phyloP scores from a whole-genome alignment of 352 stramenopile genomes.

The Globisporangium mamillatum region DNA sequence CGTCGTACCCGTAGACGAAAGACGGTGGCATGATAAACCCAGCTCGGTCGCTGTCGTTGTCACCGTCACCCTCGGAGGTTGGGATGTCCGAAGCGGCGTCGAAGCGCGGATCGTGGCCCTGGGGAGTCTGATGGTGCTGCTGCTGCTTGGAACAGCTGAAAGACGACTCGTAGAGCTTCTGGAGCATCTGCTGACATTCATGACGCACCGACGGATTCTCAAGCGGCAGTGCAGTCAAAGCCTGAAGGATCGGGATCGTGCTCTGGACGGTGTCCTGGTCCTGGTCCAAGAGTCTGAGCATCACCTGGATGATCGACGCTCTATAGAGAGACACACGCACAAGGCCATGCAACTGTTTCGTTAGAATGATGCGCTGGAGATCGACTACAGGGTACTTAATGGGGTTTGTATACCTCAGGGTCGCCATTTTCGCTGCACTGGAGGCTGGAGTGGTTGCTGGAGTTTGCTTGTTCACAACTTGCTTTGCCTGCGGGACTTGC shows the following conservation, averaged over 20 bases:
- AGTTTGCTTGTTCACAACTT: neutral
- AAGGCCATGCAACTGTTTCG: neutral
- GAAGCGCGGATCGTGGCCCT: slow-evolving; percentile 4
- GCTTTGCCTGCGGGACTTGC: neutral
- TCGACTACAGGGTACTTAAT: neutral
- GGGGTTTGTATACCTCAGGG: neutral
- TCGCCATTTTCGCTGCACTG: slow-evolving; percentile 5
- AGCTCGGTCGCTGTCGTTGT: neutral
- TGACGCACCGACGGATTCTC: slow-evolving; percentile 33
- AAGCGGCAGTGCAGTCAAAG: slow-evolving; percentile 38
- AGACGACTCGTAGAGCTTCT: slow-evolving; percentile 22
- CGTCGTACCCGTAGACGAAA: slow-evolving; percentile 19
- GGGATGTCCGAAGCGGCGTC: slow-evolving; percentile 16
- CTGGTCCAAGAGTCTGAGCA: slow-evolving; percentile 58
- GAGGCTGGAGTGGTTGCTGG: neutral
- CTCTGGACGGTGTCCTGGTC: slow-evolving; percentile 42
- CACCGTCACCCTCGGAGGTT: slow-evolving; percentile 11
- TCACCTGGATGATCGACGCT: slow-evolving; percentile 51
- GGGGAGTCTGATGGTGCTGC: neutral
- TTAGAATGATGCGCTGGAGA: neutral
- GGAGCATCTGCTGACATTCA: slow-evolving; percentile 40
- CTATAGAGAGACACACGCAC: slow-evolving; percentile 14
- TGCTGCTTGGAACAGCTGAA: neutral
- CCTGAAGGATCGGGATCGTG: slow-evolving; percentile 50
- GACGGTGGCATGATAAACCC: slow-evolving; percentile 7